Evolutionary conservation across 2,329 filamentous ascomycete genomes (phyloP).

Genomic region (Colletotrichum acutatum): DNA sequence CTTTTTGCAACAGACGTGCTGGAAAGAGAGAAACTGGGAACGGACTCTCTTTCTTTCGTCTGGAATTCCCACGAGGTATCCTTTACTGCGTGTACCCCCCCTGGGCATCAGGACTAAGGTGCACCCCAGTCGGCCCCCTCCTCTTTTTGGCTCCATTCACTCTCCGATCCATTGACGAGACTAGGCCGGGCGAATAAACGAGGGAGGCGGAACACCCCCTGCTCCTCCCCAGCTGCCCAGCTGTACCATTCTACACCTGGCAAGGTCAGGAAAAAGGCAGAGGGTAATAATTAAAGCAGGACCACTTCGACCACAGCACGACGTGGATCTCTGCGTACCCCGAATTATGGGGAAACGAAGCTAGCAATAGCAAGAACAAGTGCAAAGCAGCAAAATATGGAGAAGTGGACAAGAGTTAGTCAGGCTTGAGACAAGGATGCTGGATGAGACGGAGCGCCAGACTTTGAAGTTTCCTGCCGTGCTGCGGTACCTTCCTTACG

Average conservation of each 20-base stretch:
- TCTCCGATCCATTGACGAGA: slow-evolving; percentile 31
- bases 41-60: slow-evolving; percentile 35
- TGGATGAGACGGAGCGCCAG: slow-evolving; percentile 20
- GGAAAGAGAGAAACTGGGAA: slow-evolving; percentile 14
- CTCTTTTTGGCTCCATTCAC: slow-evolving; percentile 6
- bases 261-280: slow-evolving; percentile 5
- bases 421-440: slow-evolving; percentile 24
- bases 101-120: too few relatives aligned
- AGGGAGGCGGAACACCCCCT: slow-evolving; percentile 10
- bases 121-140: background rate
- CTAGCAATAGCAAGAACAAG: slow-evolving; percentile 2
- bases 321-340: slow-evolving; percentile 9
- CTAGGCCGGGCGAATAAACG: slow-evolving; percentile 13
- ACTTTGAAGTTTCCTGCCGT: background rate
- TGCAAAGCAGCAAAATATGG: slow-evolving; percentile 19
- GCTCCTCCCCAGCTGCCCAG: background rate
- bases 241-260: slow-evolving; percentile 23
- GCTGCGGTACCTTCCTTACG: background rate
- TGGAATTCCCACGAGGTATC: slow-evolving; percentile 29
- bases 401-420: slow-evolving; percentile 28
- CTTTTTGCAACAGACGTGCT: slow-evolving; percentile 20
- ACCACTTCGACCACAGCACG: background rate
- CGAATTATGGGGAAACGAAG: slow-evolving; percentile 32
- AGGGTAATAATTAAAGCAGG: slow-evolving; percentile 27
- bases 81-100: slow-evolving; percentile 1